phyloP scores from a whole-genome alignment of 2,329 filamentous ascomycete species.

The Epichloe scottii region DNA sequence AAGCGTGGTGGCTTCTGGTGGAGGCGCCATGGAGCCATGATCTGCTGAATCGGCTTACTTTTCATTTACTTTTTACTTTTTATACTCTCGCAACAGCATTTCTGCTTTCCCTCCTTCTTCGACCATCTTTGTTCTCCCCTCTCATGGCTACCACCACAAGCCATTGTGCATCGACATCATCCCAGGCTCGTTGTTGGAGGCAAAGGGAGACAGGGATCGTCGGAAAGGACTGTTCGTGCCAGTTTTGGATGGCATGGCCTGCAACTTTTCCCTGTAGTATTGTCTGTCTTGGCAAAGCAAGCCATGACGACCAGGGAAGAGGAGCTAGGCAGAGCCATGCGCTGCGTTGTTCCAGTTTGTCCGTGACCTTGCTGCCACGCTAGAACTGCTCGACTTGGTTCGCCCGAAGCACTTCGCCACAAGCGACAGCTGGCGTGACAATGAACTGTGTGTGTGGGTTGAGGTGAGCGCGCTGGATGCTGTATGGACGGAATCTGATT shows the following conservation, averaged over 20 bases:
- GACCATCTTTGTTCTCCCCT: background rate
- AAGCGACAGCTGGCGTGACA: background rate
- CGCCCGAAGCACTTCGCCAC: background rate
- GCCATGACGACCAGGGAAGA: background rate
- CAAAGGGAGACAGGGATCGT: background rate
- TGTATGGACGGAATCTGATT: background rate
- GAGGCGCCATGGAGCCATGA: background rate
- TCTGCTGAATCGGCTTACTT: background rate
- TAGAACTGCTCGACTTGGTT: no score
- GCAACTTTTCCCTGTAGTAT: background rate
- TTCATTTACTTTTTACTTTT: background rate
- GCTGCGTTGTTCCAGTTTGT: background rate
- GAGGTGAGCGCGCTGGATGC: background rate
- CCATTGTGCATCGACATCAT: background rate
- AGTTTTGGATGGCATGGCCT: background rate
- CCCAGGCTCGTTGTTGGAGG: background rate
- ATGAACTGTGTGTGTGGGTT: slow-evolving; percentile 1
- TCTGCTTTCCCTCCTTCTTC: background rate
- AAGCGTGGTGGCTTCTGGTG: no score
- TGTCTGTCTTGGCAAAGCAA: no score
- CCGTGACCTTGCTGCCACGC: no score
- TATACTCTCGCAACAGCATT: background rate
- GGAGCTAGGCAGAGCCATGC: background rate
- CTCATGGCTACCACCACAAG: background rate
- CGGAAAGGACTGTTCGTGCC: background rate